phyloP scores from a whole-genome alignment of 2,329 filamentous ascomycete species.

The Neospermospora avenae region DNA sequence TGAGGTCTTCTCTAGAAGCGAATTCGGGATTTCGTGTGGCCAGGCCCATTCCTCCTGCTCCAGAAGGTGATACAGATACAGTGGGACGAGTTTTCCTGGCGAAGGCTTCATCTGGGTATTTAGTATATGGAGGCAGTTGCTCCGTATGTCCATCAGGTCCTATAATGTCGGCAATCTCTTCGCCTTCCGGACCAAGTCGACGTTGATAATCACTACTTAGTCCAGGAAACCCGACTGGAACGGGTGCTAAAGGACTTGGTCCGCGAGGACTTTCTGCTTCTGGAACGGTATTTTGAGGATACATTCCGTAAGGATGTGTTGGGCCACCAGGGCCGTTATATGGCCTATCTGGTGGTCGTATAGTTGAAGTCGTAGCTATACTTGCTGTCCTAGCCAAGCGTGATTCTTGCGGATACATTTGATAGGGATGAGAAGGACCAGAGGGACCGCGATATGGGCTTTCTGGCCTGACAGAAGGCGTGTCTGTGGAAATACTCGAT shows the following conservation, averaged over 20 bases:
- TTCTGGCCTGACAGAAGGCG: conserved; percentile 38
- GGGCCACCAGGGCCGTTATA: conserved; percentile 63
- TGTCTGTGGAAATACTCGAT: conserved; percentile 31
- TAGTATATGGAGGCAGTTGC: conserved; percentile 85
- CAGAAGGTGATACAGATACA: conserved; percentile 34
- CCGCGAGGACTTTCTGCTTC: conserved; percentile 48
- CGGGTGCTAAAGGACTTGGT: conserved; percentile 38
- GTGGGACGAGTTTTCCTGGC: conserved; percentile 49
- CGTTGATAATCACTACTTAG: conserved; percentile 63
- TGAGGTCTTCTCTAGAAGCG: conserved; percentile 54
- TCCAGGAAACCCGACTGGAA: conserved; percentile 73
- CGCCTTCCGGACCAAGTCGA: conserved; percentile 72
- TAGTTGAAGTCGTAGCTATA: conserved; percentile 68
- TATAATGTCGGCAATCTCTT: conserved; percentile 83
- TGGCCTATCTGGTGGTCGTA: conserved; percentile 55
- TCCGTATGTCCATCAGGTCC: conserved; percentile 87
- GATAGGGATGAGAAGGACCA: conserved; percentile 80
- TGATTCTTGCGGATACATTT: conserved; percentile 80
- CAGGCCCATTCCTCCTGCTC: conserved; percentile 59
- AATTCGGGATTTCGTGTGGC: conserved; percentile 62
- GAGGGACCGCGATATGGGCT: conserved; percentile 57
- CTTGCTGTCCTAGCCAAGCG: conserved; percentile 51
- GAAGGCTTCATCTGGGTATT: conserved; percentile 75
- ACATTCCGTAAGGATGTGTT: conserved; percentile 82
- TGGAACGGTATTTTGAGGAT: conserved; percentile 71